phyloP scores from a whole-genome alignment of 2,329 filamentous ascomycete species.

The Talaromyces albobiverticillius region DNA sequence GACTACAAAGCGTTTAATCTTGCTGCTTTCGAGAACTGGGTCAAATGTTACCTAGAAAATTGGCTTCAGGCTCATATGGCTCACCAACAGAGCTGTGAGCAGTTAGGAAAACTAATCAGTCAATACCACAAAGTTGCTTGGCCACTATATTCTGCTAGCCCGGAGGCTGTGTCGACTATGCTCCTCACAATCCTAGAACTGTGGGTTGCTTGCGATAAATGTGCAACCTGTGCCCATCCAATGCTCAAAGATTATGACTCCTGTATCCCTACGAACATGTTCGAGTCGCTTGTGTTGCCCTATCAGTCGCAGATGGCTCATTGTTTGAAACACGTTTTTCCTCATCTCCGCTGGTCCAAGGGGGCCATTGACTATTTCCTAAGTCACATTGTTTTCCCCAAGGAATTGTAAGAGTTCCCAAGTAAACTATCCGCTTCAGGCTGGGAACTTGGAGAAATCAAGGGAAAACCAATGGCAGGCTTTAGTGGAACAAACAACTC shows the following conservation, averaged over 20 bases:
- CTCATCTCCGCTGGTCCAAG: slow-evolving; percentile 52
- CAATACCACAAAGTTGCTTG: background rate
- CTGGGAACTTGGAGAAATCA: slow-evolving; percentile 7
- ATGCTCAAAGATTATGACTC: slow-evolving; percentile 49
- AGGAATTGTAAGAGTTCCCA: slow-evolving; percentile 54
- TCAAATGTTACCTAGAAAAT: background rate
- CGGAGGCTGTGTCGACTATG: slow-evolving; percentile 54
- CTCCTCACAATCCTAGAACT: slow-evolving; percentile 56
- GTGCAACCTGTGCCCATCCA: slow-evolving; percentile 35
- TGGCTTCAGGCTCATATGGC: background rate
- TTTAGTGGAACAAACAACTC: slow-evolving; percentile 72
- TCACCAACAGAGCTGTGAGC: background rate
- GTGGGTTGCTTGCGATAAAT: slow-evolving; percentile 57
- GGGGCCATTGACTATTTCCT: slow-evolving; percentile 63
- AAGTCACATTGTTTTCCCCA: slow-evolving; percentile 56
- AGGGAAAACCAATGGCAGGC: slow-evolving; percentile 50
- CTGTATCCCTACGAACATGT: slow-evolving; percentile 36
- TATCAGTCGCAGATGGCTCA: slow-evolving; percentile 19
- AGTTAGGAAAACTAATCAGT: background rate
- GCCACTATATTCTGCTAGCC: slow-evolving; percentile 37
- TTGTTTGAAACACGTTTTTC: slow-evolving; percentile 46
- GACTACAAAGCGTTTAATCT: background rate
- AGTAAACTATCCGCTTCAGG: slow-evolving; percentile 59
- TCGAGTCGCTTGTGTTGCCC: slow-evolving; percentile 22
- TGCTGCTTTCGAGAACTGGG: background rate